A percentile compares a stretch with the other conserved stretches of the same genome.
Evolutionary conservation across 352 stramenopile genomes (phyloP).

Genomic region (Pythium chondricola): DNA sequence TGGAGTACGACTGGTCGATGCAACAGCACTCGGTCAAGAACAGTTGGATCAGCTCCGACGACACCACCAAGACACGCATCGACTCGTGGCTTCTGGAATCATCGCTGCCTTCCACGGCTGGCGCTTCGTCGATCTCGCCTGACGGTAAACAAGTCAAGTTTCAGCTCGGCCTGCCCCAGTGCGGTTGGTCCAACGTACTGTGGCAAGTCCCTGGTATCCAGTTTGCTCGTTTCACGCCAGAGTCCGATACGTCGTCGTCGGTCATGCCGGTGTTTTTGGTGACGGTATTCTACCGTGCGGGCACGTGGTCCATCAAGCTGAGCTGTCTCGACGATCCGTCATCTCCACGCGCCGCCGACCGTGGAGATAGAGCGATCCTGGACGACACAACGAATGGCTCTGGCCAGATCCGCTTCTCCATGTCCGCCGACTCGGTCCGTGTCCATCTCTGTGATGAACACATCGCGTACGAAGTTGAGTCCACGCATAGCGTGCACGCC

Average conservation of each 20-base stretch:
- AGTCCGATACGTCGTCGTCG: conserved; percentile 5
- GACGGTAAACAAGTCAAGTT: conserved; percentile 31
- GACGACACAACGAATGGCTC: not conserved
- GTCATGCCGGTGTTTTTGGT: conserved; percentile 64
- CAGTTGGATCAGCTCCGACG: not conserved
- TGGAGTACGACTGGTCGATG: conserved; percentile 74
- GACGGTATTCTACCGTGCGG: conserved; percentile 55
- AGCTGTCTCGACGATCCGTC: conserved; percentile 57
- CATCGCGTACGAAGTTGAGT: conserved; percentile 24
- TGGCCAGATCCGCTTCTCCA: conserved; percentile 5
- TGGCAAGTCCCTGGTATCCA: conserved; percentile 82
- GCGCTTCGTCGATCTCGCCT: not conserved
- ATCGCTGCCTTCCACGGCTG: conserved; percentile 4
- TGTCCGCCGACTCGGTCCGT: conserved; percentile 23
- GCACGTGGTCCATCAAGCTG: conserved; percentile 62
- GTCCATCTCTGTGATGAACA: conserved; percentile 66
- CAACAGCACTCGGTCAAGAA: conserved; percentile 18
- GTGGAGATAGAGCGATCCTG: conserved; percentile 10
- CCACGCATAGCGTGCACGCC: conserved; percentile 8
- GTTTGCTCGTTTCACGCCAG: conserved; percentile 53
- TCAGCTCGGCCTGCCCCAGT: conserved; percentile 50
- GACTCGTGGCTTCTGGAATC: conserved; percentile 36
- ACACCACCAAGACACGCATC: not conserved
- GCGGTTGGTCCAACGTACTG: conserved; percentile 72
- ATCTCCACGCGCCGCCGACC: not conserved